Conservation (phyloP, 371 early-diverging fungal genomes). For the Mortierella sp. region DNA sequence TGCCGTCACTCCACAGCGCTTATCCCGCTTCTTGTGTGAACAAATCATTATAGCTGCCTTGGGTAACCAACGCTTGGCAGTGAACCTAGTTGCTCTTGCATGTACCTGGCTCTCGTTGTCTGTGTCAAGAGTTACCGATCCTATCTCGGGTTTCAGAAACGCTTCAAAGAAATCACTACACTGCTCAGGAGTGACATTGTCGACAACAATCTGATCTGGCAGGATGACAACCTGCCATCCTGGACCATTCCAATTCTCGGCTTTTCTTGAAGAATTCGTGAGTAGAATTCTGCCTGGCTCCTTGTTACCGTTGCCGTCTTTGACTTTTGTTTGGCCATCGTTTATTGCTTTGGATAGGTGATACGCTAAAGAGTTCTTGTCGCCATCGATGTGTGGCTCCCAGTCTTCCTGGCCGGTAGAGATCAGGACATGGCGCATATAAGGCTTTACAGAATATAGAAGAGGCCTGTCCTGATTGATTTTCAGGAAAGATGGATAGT, state of each 20-base stretch:
- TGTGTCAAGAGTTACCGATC: conserved; percentile 2
- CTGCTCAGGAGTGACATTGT: conserved; percentile 64
- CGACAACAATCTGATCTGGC: conserved; percentile 69
- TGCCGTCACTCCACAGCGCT: conserved; percentile 85
- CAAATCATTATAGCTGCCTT: conserved; percentile 77
- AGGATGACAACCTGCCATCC: conserved; percentile 61
- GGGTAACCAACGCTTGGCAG: conserved; percentile 57
- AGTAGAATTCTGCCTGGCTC: conserved; percentile 42
- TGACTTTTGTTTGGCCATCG: conserved; percentile 19
- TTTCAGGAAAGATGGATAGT: conserved; percentile 72
- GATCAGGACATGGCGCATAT: conserved; percentile 76
- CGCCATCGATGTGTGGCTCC: conserved; percentile 71
- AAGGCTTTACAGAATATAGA: conserved; percentile 75
- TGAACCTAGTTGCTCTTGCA: conserved; percentile 61
- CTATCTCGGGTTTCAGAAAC: conserved; percentile 61
- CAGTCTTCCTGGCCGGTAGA: conserved; percentile 73
- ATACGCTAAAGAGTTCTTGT: conserved; percentile 59
- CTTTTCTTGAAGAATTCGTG: conserved; percentile 62
- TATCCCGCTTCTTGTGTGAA: conserved; percentile 83
- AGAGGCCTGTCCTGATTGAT: conserved; percentile 66
- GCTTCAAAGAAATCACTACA: conserved; percentile 63
- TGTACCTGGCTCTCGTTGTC: neutral
- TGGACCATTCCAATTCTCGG: conserved; percentile 35
- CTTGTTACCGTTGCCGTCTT: neutral
- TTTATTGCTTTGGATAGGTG: conserved; percentile 27